A percentile compares a stretch with the other conserved stretches of the same genome.
Evolutionary conservation across 225 moss, liverwort and hornwort genomes (phyloP).

Genomic region (Physcomitrellopsis africana): DNA sequence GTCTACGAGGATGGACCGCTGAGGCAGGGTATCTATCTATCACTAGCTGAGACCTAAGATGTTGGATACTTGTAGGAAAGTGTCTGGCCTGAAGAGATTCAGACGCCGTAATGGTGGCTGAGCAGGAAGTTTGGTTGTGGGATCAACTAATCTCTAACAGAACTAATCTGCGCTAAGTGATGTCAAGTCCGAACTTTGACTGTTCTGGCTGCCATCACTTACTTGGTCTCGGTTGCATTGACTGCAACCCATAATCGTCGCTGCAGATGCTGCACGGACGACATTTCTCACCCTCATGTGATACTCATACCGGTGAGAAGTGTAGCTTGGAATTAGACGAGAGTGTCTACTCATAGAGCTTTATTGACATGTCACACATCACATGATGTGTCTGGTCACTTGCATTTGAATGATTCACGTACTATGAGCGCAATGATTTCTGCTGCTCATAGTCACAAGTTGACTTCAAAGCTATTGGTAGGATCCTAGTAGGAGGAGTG

Average conservation of each 20-base stretch:
- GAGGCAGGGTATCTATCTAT: neutral
- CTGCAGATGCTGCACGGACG: conserved; percentile 12
- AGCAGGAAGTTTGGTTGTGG: conserved; percentile 25
- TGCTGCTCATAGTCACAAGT: conserved; percentile 6
- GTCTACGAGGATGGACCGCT: neutral
- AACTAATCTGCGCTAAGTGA: conserved; percentile 26
- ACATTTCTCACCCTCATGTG: neutral
- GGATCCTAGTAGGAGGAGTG: neutral
- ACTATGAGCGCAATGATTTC: neutral
- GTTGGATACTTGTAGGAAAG: conserved; percentile 25
- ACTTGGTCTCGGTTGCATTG: conserved; percentile 17
- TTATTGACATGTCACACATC: conserved; percentile 8
- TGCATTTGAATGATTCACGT: conserved; percentile 4
- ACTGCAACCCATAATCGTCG: neutral
- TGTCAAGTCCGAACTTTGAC: neutral
- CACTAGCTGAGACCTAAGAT: conserved; percentile 18
- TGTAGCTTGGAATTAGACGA: conserved; percentile 7
- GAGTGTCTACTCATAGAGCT: conserved; percentile 15
- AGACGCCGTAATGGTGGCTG: conserved; percentile 7
- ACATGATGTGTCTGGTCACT: conserved; percentile 9
- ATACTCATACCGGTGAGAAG: neutral
- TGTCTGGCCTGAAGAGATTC: conserved; percentile 25
- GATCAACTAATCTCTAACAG: conserved; percentile 31
- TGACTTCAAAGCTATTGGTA: neutral
- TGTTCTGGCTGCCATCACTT: neutral